These are phyloP conservation scores for Cystobasidium onofrii DNA, from an alignment of 768 basidiomycete genomes.

Conservation along the genomic window DNA sequence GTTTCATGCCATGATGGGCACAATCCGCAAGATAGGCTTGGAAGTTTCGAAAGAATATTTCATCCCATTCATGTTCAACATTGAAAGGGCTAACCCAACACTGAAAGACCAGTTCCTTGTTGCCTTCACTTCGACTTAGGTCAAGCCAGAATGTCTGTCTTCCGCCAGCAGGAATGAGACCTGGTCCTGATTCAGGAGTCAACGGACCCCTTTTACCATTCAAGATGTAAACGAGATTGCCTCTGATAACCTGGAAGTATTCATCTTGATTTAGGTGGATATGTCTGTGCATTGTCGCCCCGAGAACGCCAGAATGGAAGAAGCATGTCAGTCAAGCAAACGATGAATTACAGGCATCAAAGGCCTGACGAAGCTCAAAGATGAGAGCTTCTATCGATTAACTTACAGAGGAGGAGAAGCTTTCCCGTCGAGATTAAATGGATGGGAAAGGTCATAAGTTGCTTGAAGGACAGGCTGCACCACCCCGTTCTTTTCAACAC, in stretches of 20 bases:
- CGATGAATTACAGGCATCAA: no score
- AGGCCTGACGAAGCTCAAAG: background rate
- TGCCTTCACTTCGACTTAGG: background rate
- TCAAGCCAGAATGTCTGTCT: conserved; percentile 10
- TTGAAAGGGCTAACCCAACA: conserved; percentile 4
- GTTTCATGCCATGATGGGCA: background rate
- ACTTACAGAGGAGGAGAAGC: background rate
- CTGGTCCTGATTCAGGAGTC: background rate
- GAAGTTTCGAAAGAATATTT: conserved; percentile 9
- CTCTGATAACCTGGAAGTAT: conserved; percentile 4
- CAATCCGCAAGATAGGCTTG: conserved; percentile 9
- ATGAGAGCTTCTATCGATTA: background rate
- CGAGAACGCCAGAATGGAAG: background rate
- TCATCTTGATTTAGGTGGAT: conserved; percentile 14
- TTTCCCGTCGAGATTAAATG: background rate
- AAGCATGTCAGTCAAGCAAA: background rate
- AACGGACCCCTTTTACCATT: background rate
- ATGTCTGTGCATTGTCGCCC: background rate
- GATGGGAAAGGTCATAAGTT: background rate
- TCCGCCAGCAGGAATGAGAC: background rate
- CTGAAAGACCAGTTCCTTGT: background rate
- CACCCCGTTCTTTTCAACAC: background rate
- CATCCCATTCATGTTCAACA: background rate
- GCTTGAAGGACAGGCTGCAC: background rate
- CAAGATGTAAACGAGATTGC: background rate